Evolutionary conservation across 2,329 filamentous ascomycete genomes (phyloP).

Genomic region (Stachybotrys echinatus): DNA sequence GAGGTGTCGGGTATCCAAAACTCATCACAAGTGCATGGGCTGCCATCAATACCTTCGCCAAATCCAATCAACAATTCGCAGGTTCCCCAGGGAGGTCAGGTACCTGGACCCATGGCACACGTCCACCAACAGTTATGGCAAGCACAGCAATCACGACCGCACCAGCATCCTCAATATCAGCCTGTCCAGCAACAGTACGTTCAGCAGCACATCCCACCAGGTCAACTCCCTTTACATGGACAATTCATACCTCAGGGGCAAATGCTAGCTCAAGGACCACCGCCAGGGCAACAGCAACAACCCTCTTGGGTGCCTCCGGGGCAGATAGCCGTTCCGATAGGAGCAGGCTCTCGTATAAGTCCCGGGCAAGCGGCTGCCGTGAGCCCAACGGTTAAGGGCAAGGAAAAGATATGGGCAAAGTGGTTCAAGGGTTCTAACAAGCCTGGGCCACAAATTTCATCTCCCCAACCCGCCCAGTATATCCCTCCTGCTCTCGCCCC

Average conservation of each 20-base stretch:
- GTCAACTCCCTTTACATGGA: neutral
- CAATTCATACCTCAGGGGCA: neutral
- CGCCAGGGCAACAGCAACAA: neutral
- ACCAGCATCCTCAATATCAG: neutral
- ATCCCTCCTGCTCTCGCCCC: neutral
- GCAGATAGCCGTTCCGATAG: neutral
- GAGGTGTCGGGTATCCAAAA: neutral
- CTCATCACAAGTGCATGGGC: neutral
- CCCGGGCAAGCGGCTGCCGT: neutral
- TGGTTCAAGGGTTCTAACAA: slow-evolving; percentile 22
- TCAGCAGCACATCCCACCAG: neutral
- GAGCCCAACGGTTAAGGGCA: slow-evolving; percentile 9
- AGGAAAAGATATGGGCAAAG: slow-evolving; percentile 21
- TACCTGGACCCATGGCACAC: neutral
- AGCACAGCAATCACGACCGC: neutral
- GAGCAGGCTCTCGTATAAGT: neutral
- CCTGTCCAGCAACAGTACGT: neutral
- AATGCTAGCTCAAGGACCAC: neutral
- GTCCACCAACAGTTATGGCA: neutral
- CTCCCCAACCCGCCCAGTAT: slow-evolving; percentile 1
- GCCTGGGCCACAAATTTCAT: slow-evolving; percentile 2
- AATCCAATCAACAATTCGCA: neutral
- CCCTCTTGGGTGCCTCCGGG: neutral
- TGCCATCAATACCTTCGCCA: neutral
- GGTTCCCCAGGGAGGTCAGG: neutral